Conservation (phyloP, 305 asterid genomes). For the Solanum hybrid region DNA sequence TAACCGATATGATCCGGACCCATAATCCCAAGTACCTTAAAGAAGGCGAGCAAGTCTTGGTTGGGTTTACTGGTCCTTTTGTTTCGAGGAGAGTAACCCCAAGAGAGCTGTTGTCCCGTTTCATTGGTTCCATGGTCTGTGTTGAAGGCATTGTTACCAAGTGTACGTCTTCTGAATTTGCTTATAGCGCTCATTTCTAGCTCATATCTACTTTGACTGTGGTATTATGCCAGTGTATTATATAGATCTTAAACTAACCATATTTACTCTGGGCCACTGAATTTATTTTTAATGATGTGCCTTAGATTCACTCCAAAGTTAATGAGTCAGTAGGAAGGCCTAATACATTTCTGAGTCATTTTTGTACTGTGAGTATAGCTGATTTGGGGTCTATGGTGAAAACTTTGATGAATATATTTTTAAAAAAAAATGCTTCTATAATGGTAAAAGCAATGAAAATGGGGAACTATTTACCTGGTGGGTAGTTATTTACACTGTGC, state of each 20-base stretch:
- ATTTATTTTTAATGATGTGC: not conserved
- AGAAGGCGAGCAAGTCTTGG: slow-evolving; percentile 85
- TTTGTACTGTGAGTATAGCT: not conserved
- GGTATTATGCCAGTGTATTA: too few relatives aligned
- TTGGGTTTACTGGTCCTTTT: slow-evolving; percentile 93
- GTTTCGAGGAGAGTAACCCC: slow-evolving; percentile 95
- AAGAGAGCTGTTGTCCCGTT: slow-evolving; percentile 82
- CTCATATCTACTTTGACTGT: not conserved
- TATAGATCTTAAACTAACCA: not conserved
- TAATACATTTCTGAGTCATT: not conserved
- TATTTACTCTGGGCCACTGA: not conserved
- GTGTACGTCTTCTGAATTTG: slow-evolving; percentile 31
- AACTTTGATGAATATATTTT: not conserved
- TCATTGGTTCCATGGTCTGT: slow-evolving; percentile 90
- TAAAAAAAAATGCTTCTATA: not conserved
- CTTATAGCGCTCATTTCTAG: not conserved
- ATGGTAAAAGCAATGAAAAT: not conserved
- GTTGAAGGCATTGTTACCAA: slow-evolving; percentile 90
- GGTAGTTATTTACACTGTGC: not conserved
- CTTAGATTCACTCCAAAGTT: not conserved
- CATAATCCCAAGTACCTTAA: slow-evolving; percentile 69
- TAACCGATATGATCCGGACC: slow-evolving; percentile 64
- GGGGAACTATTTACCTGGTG: not conserved
- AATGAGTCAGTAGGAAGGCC: not conserved
- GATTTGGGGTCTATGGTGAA: not conserved